Evolutionary conservation across 73 alveolate species (phyloP), one percentile per base, ranked within the genome.

Genomic region (Paramecium tetraurelia): DNA sequence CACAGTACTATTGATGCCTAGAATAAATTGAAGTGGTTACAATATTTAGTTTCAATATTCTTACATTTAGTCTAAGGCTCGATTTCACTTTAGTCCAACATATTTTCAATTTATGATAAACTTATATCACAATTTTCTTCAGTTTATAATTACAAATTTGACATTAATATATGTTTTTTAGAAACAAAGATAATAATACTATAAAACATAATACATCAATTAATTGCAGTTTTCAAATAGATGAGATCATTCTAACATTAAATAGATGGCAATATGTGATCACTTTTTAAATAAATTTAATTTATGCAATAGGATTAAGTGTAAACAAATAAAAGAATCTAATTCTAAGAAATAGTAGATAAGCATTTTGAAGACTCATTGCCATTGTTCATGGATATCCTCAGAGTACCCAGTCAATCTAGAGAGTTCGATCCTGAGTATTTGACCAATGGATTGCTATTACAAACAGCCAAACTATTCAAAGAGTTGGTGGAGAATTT

Each of bases 371-470:
- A 72, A 3, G 33, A 72, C 5, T 33, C 53, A 35, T 43, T 72
- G 7, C 86, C 86, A 14, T 38, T 72, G n/a, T 72, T 72, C 20
- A 36, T 72, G 59, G 90, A 80, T 48, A 41, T 80, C 5, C 50
- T 80, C 18, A 40, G 76, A 44, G 57, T 80, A 12, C 90, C 90
- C 5, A 80, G 90, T 46, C 29, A 80, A 80, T 80, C 90, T 3
- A 80, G 90, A 80, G 90, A 33, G 8, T 80, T 80, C 16, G 90
- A 80, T 35, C 70, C 70, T 22, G 90, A 80, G 3, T 80, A 80
- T 80, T 46, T 80, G 24, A 80, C 90, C 1, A 80, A 80, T 80
- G 90, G 90, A 24, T 63, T 80, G 11, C 48, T 80, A 44, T 22
- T 44, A n/a, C 8, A 80, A 41, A 43, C 90, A 80, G 90, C 90